phyloP scores from a whole-genome alignment of 768 basidiomycete genomes.

The Ramaria sp. region DNA sequence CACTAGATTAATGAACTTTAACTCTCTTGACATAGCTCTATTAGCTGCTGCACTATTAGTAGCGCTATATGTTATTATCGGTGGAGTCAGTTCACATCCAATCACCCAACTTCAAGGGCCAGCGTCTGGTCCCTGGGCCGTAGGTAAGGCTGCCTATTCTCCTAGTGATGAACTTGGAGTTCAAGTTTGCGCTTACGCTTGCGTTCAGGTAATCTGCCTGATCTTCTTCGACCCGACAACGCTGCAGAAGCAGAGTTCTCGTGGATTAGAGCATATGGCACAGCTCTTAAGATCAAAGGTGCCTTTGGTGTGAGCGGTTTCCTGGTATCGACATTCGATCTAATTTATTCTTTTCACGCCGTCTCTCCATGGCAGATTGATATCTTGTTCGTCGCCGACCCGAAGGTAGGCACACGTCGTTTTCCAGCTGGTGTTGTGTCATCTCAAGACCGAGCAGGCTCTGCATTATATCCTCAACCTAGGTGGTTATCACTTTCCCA shows the following conservation, averaged over 20 bases:
- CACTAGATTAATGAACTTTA: too few species aligned
- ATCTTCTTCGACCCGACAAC: background rate
- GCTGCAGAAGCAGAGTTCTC: background rate
- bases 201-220: constrained; percentile 2
- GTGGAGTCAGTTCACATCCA: too few species aligned
- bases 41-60: too few species aligned
- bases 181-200: background rate
- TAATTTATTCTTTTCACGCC: background rate
- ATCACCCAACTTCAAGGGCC: too few species aligned
- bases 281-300: background rate
- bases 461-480: constrained; percentile 20
- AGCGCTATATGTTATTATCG: too few species aligned
- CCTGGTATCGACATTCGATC: background rate
- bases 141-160: too few species aligned
- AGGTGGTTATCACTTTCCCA: constrained; percentile 19
- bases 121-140: too few species aligned
- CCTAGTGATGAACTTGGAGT: too few species aligned
- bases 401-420: constrained; percentile 8
- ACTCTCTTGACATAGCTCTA: too few species aligned
- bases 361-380: constrained; percentile 15
- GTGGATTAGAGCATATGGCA: constrained; percentile 2
- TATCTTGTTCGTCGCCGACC: constrained; percentile 19
- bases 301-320: background rate
- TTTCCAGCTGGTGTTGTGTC: background rate
- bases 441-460: constrained; percentile 1